Evolutionary conservation across 352 stramenopile genomes (phyloP).

Genomic region (Globisporangium middletonii): DNA sequence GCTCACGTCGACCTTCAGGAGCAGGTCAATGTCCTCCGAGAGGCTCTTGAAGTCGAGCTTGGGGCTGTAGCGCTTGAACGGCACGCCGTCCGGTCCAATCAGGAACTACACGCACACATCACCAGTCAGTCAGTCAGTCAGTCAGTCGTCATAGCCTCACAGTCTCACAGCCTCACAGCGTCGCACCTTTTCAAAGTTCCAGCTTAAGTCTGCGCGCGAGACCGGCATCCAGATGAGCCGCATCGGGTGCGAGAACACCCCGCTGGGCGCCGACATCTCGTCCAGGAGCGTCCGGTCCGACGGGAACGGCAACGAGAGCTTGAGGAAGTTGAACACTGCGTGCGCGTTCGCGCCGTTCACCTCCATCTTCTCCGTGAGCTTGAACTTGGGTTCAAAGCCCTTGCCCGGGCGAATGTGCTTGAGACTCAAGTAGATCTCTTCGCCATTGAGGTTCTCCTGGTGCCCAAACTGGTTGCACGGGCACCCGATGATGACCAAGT

Average conservation of each 20-base stretch:
- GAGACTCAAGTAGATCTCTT: conserved; percentile 73
- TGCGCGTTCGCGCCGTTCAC: conserved; percentile 78
- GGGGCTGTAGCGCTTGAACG: conserved; percentile 76
- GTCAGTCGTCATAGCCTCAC: background rate
- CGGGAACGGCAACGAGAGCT: conserved; percentile 61
- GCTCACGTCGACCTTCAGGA: conserved; percentile 38
- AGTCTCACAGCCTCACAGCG: background rate
- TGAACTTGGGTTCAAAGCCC: conserved; percentile 63
- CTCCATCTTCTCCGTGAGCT: conserved; percentile 74
- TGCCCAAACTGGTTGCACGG: conserved; percentile 82
- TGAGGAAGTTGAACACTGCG: conserved; percentile 73
- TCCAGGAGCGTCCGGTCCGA: conserved; percentile 72
- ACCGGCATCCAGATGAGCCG: conserved; percentile 83
- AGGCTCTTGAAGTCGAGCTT: conserved; percentile 61
- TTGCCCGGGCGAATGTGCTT: conserved; percentile 68
- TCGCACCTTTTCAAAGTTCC: conserved; percentile 82
- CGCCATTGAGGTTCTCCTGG: conserved; percentile 75
- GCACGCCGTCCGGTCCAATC: conserved; percentile 67
- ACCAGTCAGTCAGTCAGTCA: background rate
- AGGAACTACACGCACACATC: conserved; percentile 43
- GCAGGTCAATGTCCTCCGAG: conserved; percentile 59
- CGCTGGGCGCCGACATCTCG: conserved; percentile 70
- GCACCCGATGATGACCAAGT: conserved; percentile 67
- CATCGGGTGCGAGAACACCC: conserved; percentile 79
- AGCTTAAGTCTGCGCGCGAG: conserved; percentile 69